Percentiles rank a stretch among this genome's conserved stretches.
Conservation (phyloP, 441 rosid species). For the Jatropha multifida region DNA sequence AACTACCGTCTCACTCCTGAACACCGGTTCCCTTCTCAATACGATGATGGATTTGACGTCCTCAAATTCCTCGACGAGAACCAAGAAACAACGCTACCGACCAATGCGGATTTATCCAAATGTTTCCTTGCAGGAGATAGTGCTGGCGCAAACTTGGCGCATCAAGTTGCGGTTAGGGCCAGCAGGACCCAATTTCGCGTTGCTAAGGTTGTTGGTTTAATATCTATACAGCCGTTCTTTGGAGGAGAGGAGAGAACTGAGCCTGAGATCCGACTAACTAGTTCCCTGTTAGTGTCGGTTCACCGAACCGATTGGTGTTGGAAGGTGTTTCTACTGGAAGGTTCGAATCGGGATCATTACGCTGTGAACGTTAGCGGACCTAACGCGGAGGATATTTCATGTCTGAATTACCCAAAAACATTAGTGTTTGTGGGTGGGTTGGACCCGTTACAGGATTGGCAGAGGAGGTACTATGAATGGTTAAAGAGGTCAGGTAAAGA, state of each 20-base stretch:
- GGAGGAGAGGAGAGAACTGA: slow-evolving; percentile 50
- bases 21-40: slow-evolving; percentile 64
- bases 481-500: slow-evolving; percentile 56
- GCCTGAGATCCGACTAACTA: slow-evolving; percentile 43
- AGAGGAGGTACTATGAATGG: slow-evolving; percentile 62
- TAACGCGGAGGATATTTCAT: slow-evolving; percentile 43
- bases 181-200: slow-evolving; percentile 22
- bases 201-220: slow-evolving; percentile 43
- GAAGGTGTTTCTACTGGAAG: slow-evolving; percentile 58
- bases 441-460: slow-evolving; percentile 82
- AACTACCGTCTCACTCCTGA: slow-evolving; percentile 80
- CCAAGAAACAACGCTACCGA: slow-evolving; percentile 30
- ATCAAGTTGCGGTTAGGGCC: slow-evolving; percentile 52
- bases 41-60: slow-evolving; percentile 69
- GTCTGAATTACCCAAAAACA: slow-evolving; percentile 51
- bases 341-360: slow-evolving; percentile 54
- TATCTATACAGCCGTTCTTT: slow-evolving; percentile 63
- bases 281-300: slow-evolving; percentile 37
- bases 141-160: slow-evolving; percentile 75
- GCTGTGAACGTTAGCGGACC: slow-evolving; percentile 62
- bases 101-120: slow-evolving; percentile 48
- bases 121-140: slow-evolving; percentile 77
- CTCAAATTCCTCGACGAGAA: slow-evolving; percentile 48
- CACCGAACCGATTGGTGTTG: slow-evolving; percentile 56
- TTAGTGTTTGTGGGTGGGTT: slow-evolving; percentile 58